A percentile compares a stretch with the other conserved stretches of the same genome.
Conservation (phyloP, 768 basidiomycete genomes). For the Hirschioporus abietinus region DNA sequence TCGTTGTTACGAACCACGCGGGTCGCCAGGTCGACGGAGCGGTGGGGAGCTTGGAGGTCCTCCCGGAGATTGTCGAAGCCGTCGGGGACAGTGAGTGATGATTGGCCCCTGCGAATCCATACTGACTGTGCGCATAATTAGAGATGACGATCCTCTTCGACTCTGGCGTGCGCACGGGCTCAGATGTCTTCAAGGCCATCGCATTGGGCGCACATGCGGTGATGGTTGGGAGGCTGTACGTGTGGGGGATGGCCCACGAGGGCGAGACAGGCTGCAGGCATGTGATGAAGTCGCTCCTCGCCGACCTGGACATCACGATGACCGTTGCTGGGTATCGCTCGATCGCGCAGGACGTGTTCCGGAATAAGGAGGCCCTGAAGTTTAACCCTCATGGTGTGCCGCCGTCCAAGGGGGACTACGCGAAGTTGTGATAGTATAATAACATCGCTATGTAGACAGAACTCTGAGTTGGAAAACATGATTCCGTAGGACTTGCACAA, state of each 20-base stretch:
- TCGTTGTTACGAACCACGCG: slow-evolving; percentile 54
- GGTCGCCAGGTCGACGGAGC: slow-evolving; percentile 55
- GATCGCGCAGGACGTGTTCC: slow-evolving; percentile 26
- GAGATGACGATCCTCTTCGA: slow-evolving; percentile 49
- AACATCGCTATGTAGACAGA: too few relatives aligned
- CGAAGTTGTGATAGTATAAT: slow-evolving; percentile 21
- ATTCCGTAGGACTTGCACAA: too few relatives aligned
- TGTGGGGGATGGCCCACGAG: slow-evolving; percentile 50
- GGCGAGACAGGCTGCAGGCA: slow-evolving; percentile 48
- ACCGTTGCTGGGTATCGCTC: slow-evolving; percentile 36
- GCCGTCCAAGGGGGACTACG: slow-evolving; percentile 26
- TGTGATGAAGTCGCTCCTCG: slow-evolving; percentile 47
- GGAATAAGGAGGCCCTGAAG: slow-evolving; percentile 27
- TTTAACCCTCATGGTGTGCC: slow-evolving; percentile 29
- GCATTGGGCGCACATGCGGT: slow-evolving; percentile 52
- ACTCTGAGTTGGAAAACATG: too few relatives aligned
- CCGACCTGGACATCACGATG: slow-evolving; percentile 42
- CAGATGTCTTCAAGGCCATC: slow-evolving; percentile 53
- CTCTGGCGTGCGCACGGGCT: slow-evolving; percentile 45
- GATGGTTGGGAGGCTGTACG: slow-evolving; percentile 41
- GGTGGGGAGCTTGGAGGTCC: slow-evolving; percentile 42
- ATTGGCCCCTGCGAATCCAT: background rate
- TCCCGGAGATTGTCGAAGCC: slow-evolving; percentile 46
- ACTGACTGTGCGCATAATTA: slow-evolving; percentile 10
- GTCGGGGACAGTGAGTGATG: slow-evolving; percentile 39